Base-by-base conservation (phyloP, 164 flowering plant genomes). In the Magnolia kwangsiensis region DNA sequence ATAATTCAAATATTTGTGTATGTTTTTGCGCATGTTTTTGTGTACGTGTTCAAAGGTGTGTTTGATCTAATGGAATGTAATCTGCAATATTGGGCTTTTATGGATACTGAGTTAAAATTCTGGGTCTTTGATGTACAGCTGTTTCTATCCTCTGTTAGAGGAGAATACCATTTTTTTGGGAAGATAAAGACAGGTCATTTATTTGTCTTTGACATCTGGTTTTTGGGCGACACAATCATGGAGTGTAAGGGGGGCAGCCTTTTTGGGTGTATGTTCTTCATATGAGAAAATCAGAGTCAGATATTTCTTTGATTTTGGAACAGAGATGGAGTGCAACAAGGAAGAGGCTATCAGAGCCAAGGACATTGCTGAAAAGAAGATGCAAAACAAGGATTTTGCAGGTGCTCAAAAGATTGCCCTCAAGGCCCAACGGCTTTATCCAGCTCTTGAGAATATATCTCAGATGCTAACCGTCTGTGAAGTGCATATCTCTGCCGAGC, bases 321-420 rank as follows among this genome's bases (percentile, higher is more conserved):
- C 51, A 72, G 74, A 20, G 51, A 93, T 93, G 98, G 97, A 93
- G 49, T 91, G 94, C 91, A 95, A 92, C 83, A 90, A 89, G 81
- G 97, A 90, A 76, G 97, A 93, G 84, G 97, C 98, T 67, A 20
- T 84, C 8, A 86, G 89, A 80, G 98, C 94, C 72, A 95, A 82
- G 83, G 86, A 21, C 1, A 78, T 93, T 55, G 98, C 98, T 16
- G 92, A 88, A 77, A 82, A 77, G 77, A 92, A 85, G 82, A 87
- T 95, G 96, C 70, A 80, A 21, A 75, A 23, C 37, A 85, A 85
- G 71, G 98, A 95, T 79, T 95, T 88, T 82, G 24, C n/a, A 1
- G 93, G 86, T 19, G 99, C 98, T 50, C 89, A 79, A 16, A 91
- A 74, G 76, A 61, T 89, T 69, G 89, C 81, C 10, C 75, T 81